Conservation (phyloP, 352 stramenopile species). For the Globisporangium nunn region DNA sequence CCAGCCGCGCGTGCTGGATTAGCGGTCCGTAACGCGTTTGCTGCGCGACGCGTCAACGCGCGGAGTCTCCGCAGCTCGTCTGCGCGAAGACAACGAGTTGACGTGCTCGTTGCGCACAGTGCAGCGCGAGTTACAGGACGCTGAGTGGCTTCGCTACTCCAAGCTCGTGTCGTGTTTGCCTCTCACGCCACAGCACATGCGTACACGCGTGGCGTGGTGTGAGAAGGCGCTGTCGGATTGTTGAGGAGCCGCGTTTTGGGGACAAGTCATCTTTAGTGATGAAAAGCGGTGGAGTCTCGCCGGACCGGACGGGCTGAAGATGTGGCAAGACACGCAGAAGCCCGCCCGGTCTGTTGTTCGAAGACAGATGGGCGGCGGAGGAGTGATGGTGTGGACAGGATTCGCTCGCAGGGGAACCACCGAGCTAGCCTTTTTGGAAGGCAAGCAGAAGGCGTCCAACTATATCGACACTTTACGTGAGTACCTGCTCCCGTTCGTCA, state of each 20-base stretch:
- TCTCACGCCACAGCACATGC: neutral
- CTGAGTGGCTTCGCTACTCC: neutral
- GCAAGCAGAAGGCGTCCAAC: neutral
- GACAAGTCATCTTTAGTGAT: too few relatives aligned
- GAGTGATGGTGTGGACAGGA: neutral
- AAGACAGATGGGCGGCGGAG: neutral
- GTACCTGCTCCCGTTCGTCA: neutral
- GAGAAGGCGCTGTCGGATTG: too few relatives aligned
- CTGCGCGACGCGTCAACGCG: neutral
- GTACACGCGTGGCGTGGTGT: neutral
- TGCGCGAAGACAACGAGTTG: conserved; percentile 3
- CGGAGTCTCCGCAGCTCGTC: neutral
- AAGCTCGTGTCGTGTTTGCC: neutral
- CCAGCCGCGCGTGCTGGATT: neutral
- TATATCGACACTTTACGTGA: neutral
- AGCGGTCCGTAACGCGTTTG: neutral
- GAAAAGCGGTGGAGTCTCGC: too few relatives aligned
- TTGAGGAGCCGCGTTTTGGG: too few relatives aligned
- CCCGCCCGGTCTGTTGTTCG: neutral
- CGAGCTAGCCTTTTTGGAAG: neutral
- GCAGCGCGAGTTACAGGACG: neutral
- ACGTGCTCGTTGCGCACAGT: conserved; percentile 2
- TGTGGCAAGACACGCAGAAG: neutral
- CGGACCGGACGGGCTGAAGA: neutral
- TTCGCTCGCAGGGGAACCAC: neutral